Conservation (phyloP, 305 asterid genomes). For the Galium porrigens region DNA sequence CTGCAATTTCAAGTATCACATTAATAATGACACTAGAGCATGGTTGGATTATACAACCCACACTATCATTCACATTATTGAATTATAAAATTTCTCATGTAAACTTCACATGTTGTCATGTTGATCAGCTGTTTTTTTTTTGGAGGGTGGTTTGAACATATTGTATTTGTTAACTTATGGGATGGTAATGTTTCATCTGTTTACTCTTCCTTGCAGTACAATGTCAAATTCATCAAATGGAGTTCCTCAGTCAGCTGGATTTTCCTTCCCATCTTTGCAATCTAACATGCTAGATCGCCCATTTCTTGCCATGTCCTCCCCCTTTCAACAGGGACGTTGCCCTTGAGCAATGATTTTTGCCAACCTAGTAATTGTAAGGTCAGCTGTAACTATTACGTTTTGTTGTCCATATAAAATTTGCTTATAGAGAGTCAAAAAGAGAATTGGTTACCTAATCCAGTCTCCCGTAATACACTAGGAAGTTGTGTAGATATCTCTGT, state of each 20-base stretch:
- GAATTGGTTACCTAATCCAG: not conserved
- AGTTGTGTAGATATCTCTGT: conserved; percentile 3
- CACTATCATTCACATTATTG: no score
- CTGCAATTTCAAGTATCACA: not conserved
- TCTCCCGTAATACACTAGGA: not conserved
- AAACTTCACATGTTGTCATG: no score
- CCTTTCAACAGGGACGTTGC: conserved; percentile 43
- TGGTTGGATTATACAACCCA: not conserved
- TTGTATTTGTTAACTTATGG: no score
- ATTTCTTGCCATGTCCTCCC: conserved; percentile 44
- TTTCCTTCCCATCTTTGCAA: conserved; percentile 46
- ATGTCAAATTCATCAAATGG: conserved; percentile 38
- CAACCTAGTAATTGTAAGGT: not conserved
- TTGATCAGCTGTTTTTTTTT: no score
- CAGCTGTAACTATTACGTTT: conserved; percentile 12
- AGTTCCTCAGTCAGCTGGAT: conserved; percentile 55
- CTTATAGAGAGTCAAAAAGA: conserved; percentile 16
- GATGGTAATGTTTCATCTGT: not conserved
- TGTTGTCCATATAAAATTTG: conserved; percentile 15
- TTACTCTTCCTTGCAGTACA: conserved; percentile 32
- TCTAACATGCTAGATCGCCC: conserved; percentile 49
- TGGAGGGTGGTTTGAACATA: not conserved
- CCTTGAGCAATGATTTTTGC: conserved; percentile 28
- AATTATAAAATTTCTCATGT: no score
- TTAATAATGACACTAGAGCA: not conserved